phyloP scores from a whole-genome alignment of 2,329 filamentous ascomycete species.

The Aspergillus sp. region DNA sequence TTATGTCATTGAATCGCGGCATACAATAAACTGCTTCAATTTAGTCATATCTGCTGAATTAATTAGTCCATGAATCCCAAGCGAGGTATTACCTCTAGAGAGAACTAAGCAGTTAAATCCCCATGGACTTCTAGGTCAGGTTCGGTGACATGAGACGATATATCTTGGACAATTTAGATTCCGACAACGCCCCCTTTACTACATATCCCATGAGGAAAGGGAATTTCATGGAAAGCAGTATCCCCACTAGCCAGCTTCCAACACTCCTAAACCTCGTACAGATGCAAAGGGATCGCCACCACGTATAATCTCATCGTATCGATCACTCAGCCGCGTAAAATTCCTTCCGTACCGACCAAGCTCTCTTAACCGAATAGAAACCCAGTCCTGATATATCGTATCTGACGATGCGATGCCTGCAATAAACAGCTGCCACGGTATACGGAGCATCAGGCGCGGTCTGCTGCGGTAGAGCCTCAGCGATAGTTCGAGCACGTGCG shows the following conservation, averaged over 20 bases:
- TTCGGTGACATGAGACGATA: no score
- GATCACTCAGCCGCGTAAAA: background rate
- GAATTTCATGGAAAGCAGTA: background rate
- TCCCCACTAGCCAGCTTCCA: background rate
- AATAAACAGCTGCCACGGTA: conserved; percentile 32
- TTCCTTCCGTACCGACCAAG: conserved; percentile 20
- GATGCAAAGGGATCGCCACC: background rate
- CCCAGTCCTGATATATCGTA: conserved; percentile 32
- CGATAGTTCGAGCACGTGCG: conserved; percentile 28
- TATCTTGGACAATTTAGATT: no score
- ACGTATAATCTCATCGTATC: background rate
- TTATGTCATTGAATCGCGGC: no score
- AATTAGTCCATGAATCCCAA: no score
- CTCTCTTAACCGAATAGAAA: conserved; percentile 31
- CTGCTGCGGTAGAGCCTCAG: conserved; percentile 29
- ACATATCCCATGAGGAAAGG: no score
- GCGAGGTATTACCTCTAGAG: no score
- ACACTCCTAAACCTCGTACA: background rate
- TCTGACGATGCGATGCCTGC: conserved; percentile 33
- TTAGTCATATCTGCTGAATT: no score
- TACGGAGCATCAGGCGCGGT: conserved; percentile 30
- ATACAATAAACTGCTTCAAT: no score
- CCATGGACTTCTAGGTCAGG: no score
- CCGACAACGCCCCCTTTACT: no score
- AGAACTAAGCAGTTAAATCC: no score